Evolutionary conservation across 169 alveolate species (phyloP).

Genomic region (Haemoproteus tartakovskyi): DNA sequence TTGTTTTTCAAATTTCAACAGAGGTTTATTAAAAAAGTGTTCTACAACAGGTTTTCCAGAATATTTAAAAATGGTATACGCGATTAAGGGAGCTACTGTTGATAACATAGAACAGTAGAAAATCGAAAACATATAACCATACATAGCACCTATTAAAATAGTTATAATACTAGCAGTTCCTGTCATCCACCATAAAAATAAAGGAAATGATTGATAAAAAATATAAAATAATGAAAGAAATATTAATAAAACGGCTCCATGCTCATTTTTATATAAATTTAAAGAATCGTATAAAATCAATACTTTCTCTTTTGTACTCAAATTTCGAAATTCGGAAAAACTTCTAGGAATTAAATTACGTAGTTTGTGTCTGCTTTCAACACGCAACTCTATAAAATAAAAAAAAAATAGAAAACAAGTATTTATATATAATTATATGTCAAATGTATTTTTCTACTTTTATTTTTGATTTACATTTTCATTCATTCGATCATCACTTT

Average conservation of each 20-base stretch:
- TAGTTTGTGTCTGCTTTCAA: slow-evolving; percentile 31
- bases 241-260: slow-evolving; percentile 22
- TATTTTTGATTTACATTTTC: too few species aligned
- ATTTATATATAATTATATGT: neutral
- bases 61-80: slow-evolving; percentile 17
- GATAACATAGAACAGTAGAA: slow-evolving; percentile 47
- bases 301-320: slow-evolving; percentile 9
- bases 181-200: slow-evolving; percentile 66
- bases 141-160: slow-evolving; percentile 53
- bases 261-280: slow-evolving; percentile 54
- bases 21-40: slow-evolving; percentile 30
- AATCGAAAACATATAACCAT: slow-evolving; percentile 42
- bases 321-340: slow-evolving; percentile 28
- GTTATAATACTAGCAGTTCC: slow-evolving; percentile 58
- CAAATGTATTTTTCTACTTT: too few species aligned
- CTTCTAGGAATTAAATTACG: slow-evolving; percentile 28
- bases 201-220: slow-evolving; percentile 45
- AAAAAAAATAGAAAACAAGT: neutral
- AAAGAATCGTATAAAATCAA: slow-evolving; percentile 42
- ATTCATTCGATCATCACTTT: too few species aligned
- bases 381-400: slow-evolving; percentile 10
- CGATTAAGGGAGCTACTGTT: slow-evolving; percentile 23
- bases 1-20: slow-evolving; percentile 22
- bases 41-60: slow-evolving; percentile 40
- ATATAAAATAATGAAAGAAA: slow-evolving; percentile 38